A percentile compares a stretch with the other conserved stretches of the same genome.
Conservation (phyloP, 2,329 filamentous ascomycete genomes). For the Ilyonectria destructans region DNA sequence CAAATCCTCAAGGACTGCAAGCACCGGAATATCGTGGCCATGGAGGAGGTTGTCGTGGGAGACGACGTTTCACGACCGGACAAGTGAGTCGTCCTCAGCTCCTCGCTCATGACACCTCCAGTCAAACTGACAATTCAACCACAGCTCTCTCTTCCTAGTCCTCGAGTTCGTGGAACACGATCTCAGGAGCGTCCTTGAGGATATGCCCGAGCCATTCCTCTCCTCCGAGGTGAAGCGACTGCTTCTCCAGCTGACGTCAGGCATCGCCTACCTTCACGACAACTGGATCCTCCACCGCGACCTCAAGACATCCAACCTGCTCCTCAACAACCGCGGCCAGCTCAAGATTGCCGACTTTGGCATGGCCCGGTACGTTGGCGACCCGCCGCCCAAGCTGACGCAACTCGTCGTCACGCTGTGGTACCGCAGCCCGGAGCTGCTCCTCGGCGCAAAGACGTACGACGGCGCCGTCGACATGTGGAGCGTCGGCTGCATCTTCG, state of each 20-base stretch:
- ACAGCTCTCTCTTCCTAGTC: constrained; percentile 86
- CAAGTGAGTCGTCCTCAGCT: constrained; percentile 59
- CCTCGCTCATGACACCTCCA: constrained; percentile 36
- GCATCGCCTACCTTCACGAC: constrained; percentile 87
- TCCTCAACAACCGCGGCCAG: constrained; percentile 94
- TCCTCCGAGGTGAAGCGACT: constrained; percentile 94
- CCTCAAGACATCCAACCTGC: constrained; percentile 92
- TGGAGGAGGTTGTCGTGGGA: constrained; percentile 89
- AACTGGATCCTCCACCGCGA: constrained; percentile 95
- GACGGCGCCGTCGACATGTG: constrained; percentile 89
- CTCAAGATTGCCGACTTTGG: constrained; percentile 98
- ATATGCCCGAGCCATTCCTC: constrained; percentile 95
- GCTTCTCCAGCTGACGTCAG: constrained; percentile 85
- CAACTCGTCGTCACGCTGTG: constrained; percentile 96
- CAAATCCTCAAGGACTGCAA: constrained; percentile 87
- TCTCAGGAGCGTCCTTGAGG: constrained; percentile 91
- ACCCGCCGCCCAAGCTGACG: constrained; percentile 85
- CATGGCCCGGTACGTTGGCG: constrained; percentile 92
- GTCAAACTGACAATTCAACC: constrained; percentile 39
- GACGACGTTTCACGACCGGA: constrained; percentile 70
- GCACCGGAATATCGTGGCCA: constrained; percentile 86
- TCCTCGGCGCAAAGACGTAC: constrained; percentile 86
- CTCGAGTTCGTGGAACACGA: constrained; percentile 99
- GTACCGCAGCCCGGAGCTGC: constrained; percentile 93
- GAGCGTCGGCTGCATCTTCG: constrained; percentile 97